These are phyloP conservation scores for Alternaria ventricosa DNA, from an alignment of 2,329 filamentous ascomycete species.

Conservation along the genomic window DNA sequence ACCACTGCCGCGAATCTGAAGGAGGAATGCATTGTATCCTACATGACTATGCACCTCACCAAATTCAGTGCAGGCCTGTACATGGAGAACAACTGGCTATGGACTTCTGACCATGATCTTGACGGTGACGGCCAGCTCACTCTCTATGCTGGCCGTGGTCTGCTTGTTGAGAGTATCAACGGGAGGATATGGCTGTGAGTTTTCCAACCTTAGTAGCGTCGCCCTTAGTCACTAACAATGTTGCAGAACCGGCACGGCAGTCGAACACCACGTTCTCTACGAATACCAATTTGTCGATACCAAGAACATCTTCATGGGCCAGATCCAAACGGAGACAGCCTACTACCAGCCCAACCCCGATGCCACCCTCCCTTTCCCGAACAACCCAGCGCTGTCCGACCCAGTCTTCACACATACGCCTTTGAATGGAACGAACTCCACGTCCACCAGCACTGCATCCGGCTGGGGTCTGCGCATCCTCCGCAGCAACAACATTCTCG, in stretches of 20 bases:
- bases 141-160: constrained; percentile 85
- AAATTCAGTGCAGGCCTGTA: constrained; percentile 66
- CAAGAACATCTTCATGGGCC: constrained; percentile 78
- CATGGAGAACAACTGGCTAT: constrained; percentile 90
- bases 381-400: constrained; percentile 66
- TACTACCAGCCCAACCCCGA: constrained; percentile 84
- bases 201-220: constrained; percentile 61
- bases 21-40: constrained; percentile 73
- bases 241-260: constrained; percentile 68
- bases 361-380: constrained; percentile 68
- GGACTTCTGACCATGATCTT: constrained; percentile 83
- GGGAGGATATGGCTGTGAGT: constrained; percentile 56
- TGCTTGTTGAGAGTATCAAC: constrained; percentile 68
- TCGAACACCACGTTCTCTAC: constrained; percentile 67
- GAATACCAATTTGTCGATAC: constrained; percentile 87
- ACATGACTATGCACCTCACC: constrained; percentile 60
- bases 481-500: constrained; percentile 60
- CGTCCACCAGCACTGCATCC: constrained; percentile 42
- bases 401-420: constrained; percentile 65
- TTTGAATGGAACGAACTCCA: constrained; percentile 4
- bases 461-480: constrained; percentile 72
- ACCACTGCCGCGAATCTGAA: constrained; percentile 60
- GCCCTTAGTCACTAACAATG: constrained; percentile 5
- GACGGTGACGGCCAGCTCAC: constrained; percentile 74
- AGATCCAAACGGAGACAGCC: constrained; percentile 89